A percentile compares a stretch with the other conserved stretches of the same genome.
Evolutionary conservation across 768 basidiomycete genomes (phyloP).

Genomic region (Thelephora aurantiotincta): DNA sequence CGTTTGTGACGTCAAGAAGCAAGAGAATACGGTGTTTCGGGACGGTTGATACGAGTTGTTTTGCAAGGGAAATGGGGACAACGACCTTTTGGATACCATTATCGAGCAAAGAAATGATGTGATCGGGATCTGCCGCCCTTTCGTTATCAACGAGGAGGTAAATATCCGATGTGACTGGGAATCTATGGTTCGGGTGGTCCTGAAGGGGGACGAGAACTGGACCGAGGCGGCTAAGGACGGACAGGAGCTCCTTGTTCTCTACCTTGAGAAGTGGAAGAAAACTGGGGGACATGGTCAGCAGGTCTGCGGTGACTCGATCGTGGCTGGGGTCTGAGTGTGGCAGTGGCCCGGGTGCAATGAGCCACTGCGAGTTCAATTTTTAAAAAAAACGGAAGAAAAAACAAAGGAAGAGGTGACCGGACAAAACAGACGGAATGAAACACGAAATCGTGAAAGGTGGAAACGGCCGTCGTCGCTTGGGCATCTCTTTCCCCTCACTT

Average conservation of each 20-base stretch:
- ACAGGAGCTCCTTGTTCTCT: slow-evolving; percentile 32
- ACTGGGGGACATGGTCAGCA: slow-evolving; percentile 12
- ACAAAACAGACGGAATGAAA: too few species aligned
- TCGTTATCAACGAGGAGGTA: slow-evolving; percentile 46
- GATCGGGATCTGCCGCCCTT: slow-evolving; percentile 31
- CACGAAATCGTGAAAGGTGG: too few species aligned
- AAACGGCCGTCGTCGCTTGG: too few species aligned
- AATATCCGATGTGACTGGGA: slow-evolving; percentile 18
- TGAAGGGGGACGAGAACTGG: slow-evolving; percentile 47
- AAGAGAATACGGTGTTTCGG: slow-evolving; percentile 64
- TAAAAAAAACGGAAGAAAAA: too few species aligned
- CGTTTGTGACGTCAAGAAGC: slow-evolving; percentile 59
- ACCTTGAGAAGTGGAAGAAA: slow-evolving; percentile 39
- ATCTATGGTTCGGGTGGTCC: slow-evolving; percentile 14
- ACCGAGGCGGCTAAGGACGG: slow-evolving; percentile 57
- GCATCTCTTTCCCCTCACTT: too few species aligned
- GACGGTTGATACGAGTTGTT: slow-evolving; percentile 50
- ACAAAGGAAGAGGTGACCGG: too few species aligned
- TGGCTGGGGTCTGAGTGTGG: not conserved
- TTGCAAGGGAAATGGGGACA: slow-evolving; percentile 49
- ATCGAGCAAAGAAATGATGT: slow-evolving; percentile 56
- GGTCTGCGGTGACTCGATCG: not conserved
- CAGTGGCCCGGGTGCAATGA: too few species aligned
- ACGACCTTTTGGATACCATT: slow-evolving; percentile 71
- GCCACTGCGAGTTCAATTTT: too few species aligned